phyloP scores from a whole-genome alignment of 306 rosid species.

The Cercis canadensis region DNA sequence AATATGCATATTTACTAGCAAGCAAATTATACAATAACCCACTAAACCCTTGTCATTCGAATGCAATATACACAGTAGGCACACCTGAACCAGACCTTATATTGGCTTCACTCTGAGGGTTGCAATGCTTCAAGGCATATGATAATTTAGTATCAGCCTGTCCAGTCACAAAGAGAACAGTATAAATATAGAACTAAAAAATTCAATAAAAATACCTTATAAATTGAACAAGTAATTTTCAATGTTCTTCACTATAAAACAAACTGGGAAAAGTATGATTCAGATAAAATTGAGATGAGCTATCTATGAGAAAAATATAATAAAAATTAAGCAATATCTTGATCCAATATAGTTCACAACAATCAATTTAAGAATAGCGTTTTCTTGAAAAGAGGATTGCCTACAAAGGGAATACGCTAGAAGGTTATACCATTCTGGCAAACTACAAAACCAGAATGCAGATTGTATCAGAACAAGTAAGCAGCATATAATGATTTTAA shows the following conservation, averaged over 20 bases:
- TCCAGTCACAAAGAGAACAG: slow-evolving; percentile 40
- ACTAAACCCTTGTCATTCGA: slow-evolving; percentile 30
- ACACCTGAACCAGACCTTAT: slow-evolving; percentile 85
- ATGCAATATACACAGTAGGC: slow-evolving; percentile 49
- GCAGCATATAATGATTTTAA: slow-evolving; percentile 16
- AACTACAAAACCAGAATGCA: slow-evolving; percentile 15
- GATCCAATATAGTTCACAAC: slow-evolving; percentile 21
- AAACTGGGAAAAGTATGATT: slow-evolving; percentile 8
- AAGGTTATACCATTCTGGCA: slow-evolving; percentile 17
- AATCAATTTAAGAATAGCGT: slow-evolving; percentile 6
- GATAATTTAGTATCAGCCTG: slow-evolving; percentile 97
- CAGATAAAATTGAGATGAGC: slow-evolving; percentile 13
- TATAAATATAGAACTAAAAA: slow-evolving; percentile 17
- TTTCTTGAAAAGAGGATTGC: slow-evolving; percentile 21
- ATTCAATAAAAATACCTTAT: neutral
- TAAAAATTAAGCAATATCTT: slow-evolving; percentile 1
- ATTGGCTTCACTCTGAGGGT: slow-evolving; percentile 79
- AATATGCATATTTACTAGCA: slow-evolving; percentile 5
- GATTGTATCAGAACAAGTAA: slow-evolving; percentile 24
- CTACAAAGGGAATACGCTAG: neutral
- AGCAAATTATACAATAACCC: slow-evolving; percentile 4
- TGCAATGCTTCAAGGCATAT: slow-evolving; percentile 88
- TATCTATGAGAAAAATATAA: slow-evolving; percentile 14
- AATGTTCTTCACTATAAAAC: slow-evolving; percentile 2
- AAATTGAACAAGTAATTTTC: slow-evolving; percentile 3